These are phyloP conservation scores for Paspalum vaginatum DNA, from an alignment of 176 grass and related monocot genomes.

Conservation along the genomic window DNA sequence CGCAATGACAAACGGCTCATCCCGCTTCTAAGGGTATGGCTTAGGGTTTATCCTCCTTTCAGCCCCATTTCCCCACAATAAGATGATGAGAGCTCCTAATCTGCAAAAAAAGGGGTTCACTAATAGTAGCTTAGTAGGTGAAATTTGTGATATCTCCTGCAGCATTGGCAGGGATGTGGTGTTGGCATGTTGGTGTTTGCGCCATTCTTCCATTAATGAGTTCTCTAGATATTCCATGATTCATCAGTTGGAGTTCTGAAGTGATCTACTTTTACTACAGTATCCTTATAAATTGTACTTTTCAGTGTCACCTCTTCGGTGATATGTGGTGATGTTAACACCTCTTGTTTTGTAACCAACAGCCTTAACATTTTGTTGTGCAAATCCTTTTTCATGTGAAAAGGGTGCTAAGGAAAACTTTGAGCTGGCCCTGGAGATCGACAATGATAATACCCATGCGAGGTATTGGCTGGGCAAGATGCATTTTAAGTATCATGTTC, in stretches of 20 bases:
- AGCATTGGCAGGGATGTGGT: not conserved
- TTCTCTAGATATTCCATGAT: not conserved
- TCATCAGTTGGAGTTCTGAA: not conserved
- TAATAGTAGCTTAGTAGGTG: not conserved
- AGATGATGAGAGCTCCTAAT: not conserved
- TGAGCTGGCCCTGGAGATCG: slow-evolving; percentile 83
- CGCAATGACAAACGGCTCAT: slow-evolving; percentile 79
- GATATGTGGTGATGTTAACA: not conserved
- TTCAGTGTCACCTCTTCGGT: not conserved
- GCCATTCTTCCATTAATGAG: not conserved
- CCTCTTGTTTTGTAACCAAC: not conserved
- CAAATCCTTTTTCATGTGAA: slow-evolving; percentile 27
- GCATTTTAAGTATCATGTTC: slow-evolving; percentile 99
- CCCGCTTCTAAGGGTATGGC: slow-evolving; percentile 71
- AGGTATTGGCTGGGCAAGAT: slow-evolving; percentile 87
- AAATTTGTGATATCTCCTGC: not conserved
- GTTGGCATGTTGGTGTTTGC: not conserved
- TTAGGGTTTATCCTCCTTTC: not conserved
- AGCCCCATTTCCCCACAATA: not conserved
- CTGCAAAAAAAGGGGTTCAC: not conserved
- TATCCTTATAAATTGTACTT: not conserved
- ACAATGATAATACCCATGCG: slow-evolving; percentile 87
- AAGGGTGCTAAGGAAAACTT: slow-evolving; percentile 92
- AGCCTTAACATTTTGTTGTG: slow-evolving; percentile 8
- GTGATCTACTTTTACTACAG: not conserved